Conservation (phyloP, 345 rosid species). For the Salix brachista region DNA sequence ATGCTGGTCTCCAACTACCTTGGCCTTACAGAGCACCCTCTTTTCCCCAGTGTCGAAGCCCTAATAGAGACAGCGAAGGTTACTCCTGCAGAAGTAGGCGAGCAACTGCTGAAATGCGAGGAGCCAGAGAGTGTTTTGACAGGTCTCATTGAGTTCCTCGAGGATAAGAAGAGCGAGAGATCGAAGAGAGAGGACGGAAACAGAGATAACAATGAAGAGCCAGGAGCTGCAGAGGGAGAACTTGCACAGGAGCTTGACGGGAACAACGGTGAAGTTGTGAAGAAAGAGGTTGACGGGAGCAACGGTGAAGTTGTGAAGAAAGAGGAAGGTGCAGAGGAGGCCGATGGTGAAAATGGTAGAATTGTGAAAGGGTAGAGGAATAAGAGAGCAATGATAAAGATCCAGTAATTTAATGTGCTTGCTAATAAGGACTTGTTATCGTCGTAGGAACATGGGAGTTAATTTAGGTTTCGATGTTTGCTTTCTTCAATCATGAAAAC, state of each 20-base stretch:
- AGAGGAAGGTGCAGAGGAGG: too few relatives aligned
- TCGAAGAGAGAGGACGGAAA: not conserved
- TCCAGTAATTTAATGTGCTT: too few relatives aligned
- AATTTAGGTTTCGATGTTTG: too few relatives aligned
- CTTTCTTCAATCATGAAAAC: too few relatives aligned
- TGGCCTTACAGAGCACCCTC: not conserved
- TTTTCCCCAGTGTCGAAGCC: slow-evolving; percentile 11
- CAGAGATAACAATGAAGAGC: not conserved
- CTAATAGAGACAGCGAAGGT: slow-evolving; percentile 15
- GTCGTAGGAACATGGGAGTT: too few relatives aligned
- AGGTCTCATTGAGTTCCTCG: slow-evolving; percentile 24
- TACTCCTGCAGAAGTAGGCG: slow-evolving; percentile 29
- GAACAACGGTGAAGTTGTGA: not conserved
- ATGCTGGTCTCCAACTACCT: slow-evolving; percentile 21
- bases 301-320: too few relatives aligned
- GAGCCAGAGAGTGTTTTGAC: slow-evolving; percentile 10
- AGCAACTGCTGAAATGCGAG: slow-evolving; percentile 27
- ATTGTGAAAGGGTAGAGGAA: too few relatives aligned
- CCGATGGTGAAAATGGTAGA: too few relatives aligned
- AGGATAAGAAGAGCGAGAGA: slow-evolving; percentile 3
- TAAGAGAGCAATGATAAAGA: too few relatives aligned
- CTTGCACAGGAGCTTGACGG: not conserved
- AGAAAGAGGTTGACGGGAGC: too few relatives aligned
- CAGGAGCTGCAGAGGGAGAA: not conserved
- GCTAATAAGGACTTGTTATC: too few relatives aligned